A percentile compares a stretch with the other conserved stretches of the same genome.
These are phyloP conservation scores for Candida rishiriensis DNA, from an alignment of 805 yeast species.

Conservation along the genomic window DNA sequence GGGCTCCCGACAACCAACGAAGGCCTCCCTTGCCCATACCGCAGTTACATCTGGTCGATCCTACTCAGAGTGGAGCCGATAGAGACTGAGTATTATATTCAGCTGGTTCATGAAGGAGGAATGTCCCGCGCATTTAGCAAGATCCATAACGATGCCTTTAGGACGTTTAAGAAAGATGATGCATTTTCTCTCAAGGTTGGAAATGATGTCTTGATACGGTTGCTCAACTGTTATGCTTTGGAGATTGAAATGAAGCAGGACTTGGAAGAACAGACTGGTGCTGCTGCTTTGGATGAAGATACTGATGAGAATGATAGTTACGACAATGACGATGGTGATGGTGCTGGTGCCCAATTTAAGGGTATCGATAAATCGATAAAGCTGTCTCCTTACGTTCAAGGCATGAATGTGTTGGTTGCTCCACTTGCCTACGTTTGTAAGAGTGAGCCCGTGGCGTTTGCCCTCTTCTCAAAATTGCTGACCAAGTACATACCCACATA, in stretches of 20 bases:
- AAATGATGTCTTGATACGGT: slow-evolving; percentile 64
- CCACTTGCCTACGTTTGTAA: slow-evolving; percentile 74
- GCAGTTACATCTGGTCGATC: slow-evolving; percentile 80
- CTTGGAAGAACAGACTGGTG: no score
- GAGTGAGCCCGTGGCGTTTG: slow-evolving; percentile 83
- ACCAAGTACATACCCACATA: slow-evolving; percentile 70
- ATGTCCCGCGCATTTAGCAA: slow-evolving; percentile 60
- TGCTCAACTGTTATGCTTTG: slow-evolving; percentile 70
- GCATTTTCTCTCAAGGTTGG: slow-evolving; percentile 59
- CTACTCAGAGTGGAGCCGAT: slow-evolving; percentile 59
- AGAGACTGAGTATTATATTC: slow-evolving; percentile 50
- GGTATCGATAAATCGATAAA: slow-evolving; percentile 4
- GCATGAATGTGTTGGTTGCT: slow-evolving; percentile 82
- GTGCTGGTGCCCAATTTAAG: no score
- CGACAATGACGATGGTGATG: no score
- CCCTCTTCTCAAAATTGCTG: slow-evolving; percentile 59
- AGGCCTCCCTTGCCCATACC: slow-evolving; percentile 53
- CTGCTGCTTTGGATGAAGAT: no score
- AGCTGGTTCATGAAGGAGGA: slow-evolving; percentile 45
- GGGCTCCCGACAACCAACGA: slow-evolving; percentile 30
- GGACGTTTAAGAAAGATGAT: slow-evolving; percentile 76
- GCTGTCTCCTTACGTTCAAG: slow-evolving; percentile 76
- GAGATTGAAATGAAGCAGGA: slow-evolving; percentile 17
- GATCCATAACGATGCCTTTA: slow-evolving; percentile 78
- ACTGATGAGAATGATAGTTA: no score